Evolutionary conservation across 2,329 filamentous ascomycete species (phyloP).

Genomic region (Alternaria triticimaculans): DNA sequence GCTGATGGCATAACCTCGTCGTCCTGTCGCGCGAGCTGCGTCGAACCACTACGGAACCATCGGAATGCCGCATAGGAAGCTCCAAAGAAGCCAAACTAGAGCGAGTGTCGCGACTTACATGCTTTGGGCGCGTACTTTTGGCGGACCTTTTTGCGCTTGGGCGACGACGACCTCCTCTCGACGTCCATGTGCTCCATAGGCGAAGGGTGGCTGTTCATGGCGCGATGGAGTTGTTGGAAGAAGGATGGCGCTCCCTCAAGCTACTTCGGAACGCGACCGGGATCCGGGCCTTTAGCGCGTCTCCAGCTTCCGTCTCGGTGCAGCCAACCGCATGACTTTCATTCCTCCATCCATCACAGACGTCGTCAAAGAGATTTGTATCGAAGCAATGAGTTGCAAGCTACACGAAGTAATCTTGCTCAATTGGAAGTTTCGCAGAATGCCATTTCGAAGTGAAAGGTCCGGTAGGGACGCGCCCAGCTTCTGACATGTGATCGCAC

Average conservation of each 20-base stretch:
- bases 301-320: not conserved
- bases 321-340: not conserved
- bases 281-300: constrained; percentile 10
- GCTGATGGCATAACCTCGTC: not conserved
- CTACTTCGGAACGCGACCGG: constrained; percentile 28
- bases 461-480: not conserved
- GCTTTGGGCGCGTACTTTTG: constrained; percentile 47
- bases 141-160: constrained; percentile 46
- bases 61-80: constrained; percentile 28
- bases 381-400: fast-evolving
- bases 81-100: not conserved
- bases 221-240: constrained; percentile 21
- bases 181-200: constrained; percentile 25
- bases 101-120: constrained; percentile 33
- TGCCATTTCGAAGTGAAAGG: not conserved
- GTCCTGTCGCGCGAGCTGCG: constrained; percentile 1
- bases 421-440: not conserved
- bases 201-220: constrained; percentile 35
- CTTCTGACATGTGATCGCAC: not conserved
- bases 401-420: not conserved
- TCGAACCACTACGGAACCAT: constrained; percentile 29
- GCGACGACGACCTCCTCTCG: constrained; percentile 32
- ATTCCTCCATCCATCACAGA: not conserved
- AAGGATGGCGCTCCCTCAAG: constrained; percentile 14
- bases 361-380: not conserved